Evolutionary conservation across 331 rosid genomes (phyloP), one percentile per base, ranked within the genome.

Genomic region (Pyracantha coccinea): DNA sequence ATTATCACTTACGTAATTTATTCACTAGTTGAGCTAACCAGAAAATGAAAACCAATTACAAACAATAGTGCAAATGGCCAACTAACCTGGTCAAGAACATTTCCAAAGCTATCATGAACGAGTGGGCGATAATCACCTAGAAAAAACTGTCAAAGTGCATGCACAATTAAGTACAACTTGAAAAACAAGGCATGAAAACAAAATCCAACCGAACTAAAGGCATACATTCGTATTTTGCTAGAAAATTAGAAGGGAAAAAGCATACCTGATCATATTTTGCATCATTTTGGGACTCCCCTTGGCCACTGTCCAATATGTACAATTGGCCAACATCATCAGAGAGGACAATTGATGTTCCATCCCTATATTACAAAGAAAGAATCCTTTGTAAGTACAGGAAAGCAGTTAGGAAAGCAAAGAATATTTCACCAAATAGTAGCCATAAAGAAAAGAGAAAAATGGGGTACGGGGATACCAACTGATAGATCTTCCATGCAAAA

Each of bases 81-180:
- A 77, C 93, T 75, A 81, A 94, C 99, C 96, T 90, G 97, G 81
- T 94, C 99, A 77, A 94, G 80, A 77, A 86, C 97, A 87, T 90
- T 86, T 65, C 99, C 97, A 69, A 85, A 78, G 70, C 83, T 83
- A 82, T 94, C 99, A 75, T 92, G 97, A 82, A 90, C 77, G 77
- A 94, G 86, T 53, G 99, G 99, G 74, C 97, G 97, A 85, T 87
- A 94, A 89, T 94, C 99, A 82, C 99, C 99, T 54, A 95, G 99
- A 80, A 89, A 95, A 85, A 95, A 95, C 99, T 95, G 90, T 67
- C 74, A 81, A 69, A 79, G 75, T 57, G 75, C 66, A 77, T 19
- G 70, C 54, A 35, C 24, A 15, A 79, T 41, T 72, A 66, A 83
- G 77, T 72, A 45, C 69, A 28, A 64, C 23, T 25, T 32, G 35